A percentile compares a stretch with the other conserved stretches of the same genome.
These are phyloP conservation scores for Erysimum cheiranthoides DNA, from an alignment of 345 rosid species.

Conservation along the genomic window DNA sequence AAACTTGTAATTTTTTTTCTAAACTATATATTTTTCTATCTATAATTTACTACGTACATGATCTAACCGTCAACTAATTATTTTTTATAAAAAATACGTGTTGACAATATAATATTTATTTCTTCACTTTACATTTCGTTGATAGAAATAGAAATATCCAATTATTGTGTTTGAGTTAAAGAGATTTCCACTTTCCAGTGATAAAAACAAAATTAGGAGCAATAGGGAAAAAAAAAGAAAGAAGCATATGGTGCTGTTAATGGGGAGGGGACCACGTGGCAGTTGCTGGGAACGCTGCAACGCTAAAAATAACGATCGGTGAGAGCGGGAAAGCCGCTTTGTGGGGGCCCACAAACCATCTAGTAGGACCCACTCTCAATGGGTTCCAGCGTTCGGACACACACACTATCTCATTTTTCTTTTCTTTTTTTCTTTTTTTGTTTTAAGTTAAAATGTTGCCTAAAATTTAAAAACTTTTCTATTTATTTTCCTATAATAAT, in stretches of 20 bases:
- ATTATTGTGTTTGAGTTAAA: neutral
- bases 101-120: no score
- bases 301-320: conserved; percentile 33
- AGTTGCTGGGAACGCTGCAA: conserved; percentile 33
- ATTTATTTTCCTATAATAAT: conserved; percentile 41
- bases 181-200: neutral
- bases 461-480: neutral
- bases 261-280: conserved; percentile 47
- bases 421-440: conserved; percentile 19
- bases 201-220: conserved; percentile 18
- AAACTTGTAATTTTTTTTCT: no score
- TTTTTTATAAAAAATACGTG: no score
- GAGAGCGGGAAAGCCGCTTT: conserved; percentile 42
- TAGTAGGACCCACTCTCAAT: conserved; percentile 34
- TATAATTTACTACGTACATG: no score
- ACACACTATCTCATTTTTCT: conserved; percentile 35
- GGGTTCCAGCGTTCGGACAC: conserved; percentile 47
- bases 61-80: no score
- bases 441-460: conserved; percentile 32
- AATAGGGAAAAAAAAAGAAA: neutral
- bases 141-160: neutral
- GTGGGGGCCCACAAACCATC: conserved; percentile 30
- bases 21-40: no score
- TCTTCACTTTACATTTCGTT: no score
- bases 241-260: conserved; percentile 22